Evolutionary conservation across 2,329 filamentous ascomycete genomes (phyloP).

Genomic region (Sclerotinia minor): DNA sequence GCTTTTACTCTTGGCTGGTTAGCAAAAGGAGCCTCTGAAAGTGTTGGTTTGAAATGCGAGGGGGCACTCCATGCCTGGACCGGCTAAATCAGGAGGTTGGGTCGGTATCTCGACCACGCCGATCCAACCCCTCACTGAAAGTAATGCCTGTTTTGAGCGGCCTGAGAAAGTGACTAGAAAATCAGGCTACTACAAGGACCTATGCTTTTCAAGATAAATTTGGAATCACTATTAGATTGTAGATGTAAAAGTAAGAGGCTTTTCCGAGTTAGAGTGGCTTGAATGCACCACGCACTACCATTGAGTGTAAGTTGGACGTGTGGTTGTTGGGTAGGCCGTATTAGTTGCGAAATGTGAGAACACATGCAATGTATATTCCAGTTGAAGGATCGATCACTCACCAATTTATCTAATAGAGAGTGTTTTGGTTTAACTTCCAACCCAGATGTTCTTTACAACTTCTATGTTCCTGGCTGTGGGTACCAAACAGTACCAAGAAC

Average conservation of each 20-base stretch:
- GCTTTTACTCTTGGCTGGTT: background rate
- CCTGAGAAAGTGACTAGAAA: background rate
- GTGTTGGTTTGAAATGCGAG: background rate
- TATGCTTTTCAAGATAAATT: background rate
- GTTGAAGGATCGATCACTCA: background rate
- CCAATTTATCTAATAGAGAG: background rate
- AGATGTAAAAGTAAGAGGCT: background rate
- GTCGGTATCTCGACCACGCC: conserved; percentile 19
- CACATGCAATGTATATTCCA: background rate
- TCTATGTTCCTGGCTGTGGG: conserved; percentile 4
- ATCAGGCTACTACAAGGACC: background rate
- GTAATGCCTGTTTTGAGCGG: conserved; percentile 10
- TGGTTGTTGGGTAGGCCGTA: conserved; percentile 1
- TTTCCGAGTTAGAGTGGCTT: background rate
- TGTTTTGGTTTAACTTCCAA: conserved; percentile 5
- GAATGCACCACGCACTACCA: background rate
- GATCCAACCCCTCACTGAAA: conserved; percentile 17
- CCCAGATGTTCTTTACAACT: conserved; percentile 7
- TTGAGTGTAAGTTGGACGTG: background rate
- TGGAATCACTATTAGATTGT: conserved; percentile 2
- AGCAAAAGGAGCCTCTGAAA: background rate
- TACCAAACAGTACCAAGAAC: background rate
- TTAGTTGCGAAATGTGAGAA: background rate
- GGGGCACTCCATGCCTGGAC: background rate
- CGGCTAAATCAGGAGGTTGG: conserved; percentile 13